Evolutionary conservation across 1,284 basidiomycete genomes (phyloP), one percentile per base, ranked within the genome.

Genomic region (Cutaneotrichosporon mucoides): DNA sequence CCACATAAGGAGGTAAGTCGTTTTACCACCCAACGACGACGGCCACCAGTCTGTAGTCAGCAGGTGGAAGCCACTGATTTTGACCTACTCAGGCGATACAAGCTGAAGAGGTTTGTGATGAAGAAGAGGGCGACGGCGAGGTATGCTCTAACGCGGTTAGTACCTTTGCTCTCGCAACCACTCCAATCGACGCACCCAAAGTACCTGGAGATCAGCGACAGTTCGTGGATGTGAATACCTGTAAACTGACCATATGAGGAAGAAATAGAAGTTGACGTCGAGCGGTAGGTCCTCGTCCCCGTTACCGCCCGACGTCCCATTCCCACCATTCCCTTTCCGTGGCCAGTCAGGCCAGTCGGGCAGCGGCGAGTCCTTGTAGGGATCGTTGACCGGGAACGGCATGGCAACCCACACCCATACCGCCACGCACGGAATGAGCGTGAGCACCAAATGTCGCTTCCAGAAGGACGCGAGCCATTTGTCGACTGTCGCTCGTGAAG

Each of bases 371-470:
- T 76, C 75, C 41, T 65, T 72, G 61, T 75, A 77, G 13, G 81
- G 81, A 59, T 82, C 80, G 5, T 75, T 76, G 6, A 82, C 79
- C 0, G 82, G 82, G 55, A 84, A 83, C 3, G 82, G 82, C 10
- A 83, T 68, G 0, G 81, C 79, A 50, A 81, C 81, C 82, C 82
- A 84, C 1, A 81, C 53, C 82, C 82, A 83, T 1, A 81, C 82
- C 1, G 80, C 70, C 10, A 81, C 37, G 56, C 81, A 81, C 0
- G 82, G 82, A 2, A 81, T 57, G 0, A 80, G 60, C 0, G 81
- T 79, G 4, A 84, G 72, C 0, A 83, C 77, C 5, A 77, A 72
- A 73, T 81, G 82, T 0, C 82, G 66, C 55, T 76, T 80, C 78
- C 77, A 81, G 76, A 82, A 84, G 13, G 70, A 76, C 33, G 71